A percentile compares a stretch with the other conserved stretches of the same genome.
Conservation (phyloP, 352 stramenopile genomes). For the Pythium coloratum region DNA sequence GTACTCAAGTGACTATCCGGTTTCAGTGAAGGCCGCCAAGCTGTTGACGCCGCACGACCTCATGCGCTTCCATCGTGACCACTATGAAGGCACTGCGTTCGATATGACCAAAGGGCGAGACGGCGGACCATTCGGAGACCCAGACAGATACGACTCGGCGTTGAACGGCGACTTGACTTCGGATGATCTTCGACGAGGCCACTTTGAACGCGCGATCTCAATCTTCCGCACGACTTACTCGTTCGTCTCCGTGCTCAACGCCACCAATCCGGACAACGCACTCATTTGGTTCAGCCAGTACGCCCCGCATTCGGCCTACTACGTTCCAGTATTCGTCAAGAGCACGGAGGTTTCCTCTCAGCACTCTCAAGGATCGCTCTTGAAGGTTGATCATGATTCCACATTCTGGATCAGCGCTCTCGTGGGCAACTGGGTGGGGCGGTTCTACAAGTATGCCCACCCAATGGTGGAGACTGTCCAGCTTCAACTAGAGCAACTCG, state of each 20-base stretch:
- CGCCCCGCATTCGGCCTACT: slow-evolving; percentile 84
- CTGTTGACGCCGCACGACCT: slow-evolving; percentile 81
- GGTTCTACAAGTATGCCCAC: slow-evolving; percentile 72
- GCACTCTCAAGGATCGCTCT: slow-evolving; percentile 58
- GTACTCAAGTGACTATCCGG: slow-evolving; percentile 82
- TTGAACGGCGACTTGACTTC: slow-evolving; percentile 47
- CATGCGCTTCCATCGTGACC: slow-evolving; percentile 90
- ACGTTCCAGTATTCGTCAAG: slow-evolving; percentile 88
- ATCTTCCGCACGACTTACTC: slow-evolving; percentile 93
- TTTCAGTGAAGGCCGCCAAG: slow-evolving; percentile 67
- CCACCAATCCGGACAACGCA: slow-evolving; percentile 54
- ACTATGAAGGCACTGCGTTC: slow-evolving; percentile 93
- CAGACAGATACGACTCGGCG: slow-evolving; percentile 84
- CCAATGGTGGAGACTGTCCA: slow-evolving; percentile 63
- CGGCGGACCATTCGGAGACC: slow-evolving; percentile 89
- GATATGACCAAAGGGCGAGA: slow-evolving; percentile 81
- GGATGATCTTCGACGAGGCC: slow-evolving; percentile 50
- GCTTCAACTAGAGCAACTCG: slow-evolving; percentile 52
- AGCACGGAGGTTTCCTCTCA: slow-evolving; percentile 46
- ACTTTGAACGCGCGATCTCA: slow-evolving; percentile 92
- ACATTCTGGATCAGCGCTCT: slow-evolving; percentile 79
- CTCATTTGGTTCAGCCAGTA: slow-evolving; percentile 91
- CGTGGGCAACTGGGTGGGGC: slow-evolving; percentile 84
- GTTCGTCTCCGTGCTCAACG: slow-evolving; percentile 73
- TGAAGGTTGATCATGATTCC: slow-evolving; percentile 58